Evolutionary conservation across 2,329 filamentous ascomycete species (phyloP), one percentile per base, ranked within the genome.

Genomic region (Neocatenulostroma microsporum): DNA sequence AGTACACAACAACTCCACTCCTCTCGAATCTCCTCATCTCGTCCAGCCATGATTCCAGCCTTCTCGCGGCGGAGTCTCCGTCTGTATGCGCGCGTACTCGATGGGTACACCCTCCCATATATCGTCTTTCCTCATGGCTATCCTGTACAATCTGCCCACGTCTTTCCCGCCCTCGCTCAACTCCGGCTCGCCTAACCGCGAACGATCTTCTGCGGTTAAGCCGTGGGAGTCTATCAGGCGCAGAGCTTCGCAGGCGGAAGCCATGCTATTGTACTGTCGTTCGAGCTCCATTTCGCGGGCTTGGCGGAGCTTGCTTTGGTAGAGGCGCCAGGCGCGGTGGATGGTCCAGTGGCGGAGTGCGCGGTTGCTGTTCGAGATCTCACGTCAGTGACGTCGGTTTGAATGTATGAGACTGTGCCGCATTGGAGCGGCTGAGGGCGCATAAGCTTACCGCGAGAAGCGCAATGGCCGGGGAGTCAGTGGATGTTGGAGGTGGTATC

Each of bases 271-370:
- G 66, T 88, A 87, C 68, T 78, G 77, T 27, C 84, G 72, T 66
- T 86, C 77, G 30, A 95, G 73, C 60, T 88, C 84, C 37, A 72
- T 66, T 57, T 84, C 73, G 34, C 78, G 72, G 23, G 68, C 65
- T 46, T 74, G 69, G 32, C 79, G 78, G 53, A 79, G 73, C 58
- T 83, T 75, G 50, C 80, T 74, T 53, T 80, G 78, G 65, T 82
- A 82, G 20, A 96, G 72, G 54, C 84, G 73, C 86, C 88, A 96
- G 15, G 89, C 89, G 52, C 91, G 87, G 70, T 96, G 88, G 63
- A 98, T 96, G 34, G 91, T 96, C 91, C 91, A 98, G 72, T 98
- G 91, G 30, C 91, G 84, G 47, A 98, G 78, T 63, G 79, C 76
- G 39, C 91, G 80, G 62, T 82, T 83, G 51, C 51, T 46, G 30